Percentiles rank a stretch among this genome's conserved stretches.
These are phyloP conservation scores for Neonectria neomacrospora DNA, from an alignment of 2,329 filamentous ascomycete species.

Conservation along the genomic window DNA sequence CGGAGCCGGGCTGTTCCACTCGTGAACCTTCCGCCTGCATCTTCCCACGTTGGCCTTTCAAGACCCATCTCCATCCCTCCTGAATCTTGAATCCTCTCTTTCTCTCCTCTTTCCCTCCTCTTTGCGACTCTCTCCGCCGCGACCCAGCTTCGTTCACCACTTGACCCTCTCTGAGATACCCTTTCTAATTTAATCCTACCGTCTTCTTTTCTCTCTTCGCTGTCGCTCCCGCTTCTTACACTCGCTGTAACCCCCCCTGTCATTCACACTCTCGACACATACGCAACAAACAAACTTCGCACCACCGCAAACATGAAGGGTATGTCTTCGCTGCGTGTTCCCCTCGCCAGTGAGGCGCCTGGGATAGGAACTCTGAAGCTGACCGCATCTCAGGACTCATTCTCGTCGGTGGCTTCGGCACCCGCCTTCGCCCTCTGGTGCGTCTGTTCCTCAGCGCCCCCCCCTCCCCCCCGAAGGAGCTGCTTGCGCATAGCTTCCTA, in stretches of 20 bases:
- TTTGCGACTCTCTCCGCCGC: conserved; percentile 22
- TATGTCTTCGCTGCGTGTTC: conserved; percentile 33
- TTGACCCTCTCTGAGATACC: conserved; percentile 38
- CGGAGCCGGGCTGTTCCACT: conserved; percentile 29
- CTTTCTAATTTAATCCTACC: conserved; percentile 42
- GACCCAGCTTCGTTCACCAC: conserved; percentile 9
- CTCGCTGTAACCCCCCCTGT: conserved; percentile 37
- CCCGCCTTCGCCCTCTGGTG: conserved; percentile 95
- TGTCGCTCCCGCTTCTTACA: conserved; percentile 39
- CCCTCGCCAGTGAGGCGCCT: not conserved
- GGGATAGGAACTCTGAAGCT: conserved; percentile 25
- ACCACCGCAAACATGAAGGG: conserved; percentile 52
- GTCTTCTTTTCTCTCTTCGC: conserved; percentile 37
- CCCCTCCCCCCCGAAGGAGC: too few species aligned
- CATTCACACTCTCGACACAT: conserved; percentile 30
- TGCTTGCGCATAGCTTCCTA: conserved; percentile 17
- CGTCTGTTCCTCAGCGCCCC: conserved; percentile 48
- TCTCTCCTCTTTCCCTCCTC: conserved; percentile 18
- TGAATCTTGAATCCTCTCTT: conserved; percentile 35
- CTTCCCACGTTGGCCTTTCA: conserved; percentile 46
- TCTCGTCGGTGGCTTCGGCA: conserved; percentile 99
- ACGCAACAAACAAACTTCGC: conserved; percentile 35
- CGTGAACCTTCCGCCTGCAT: conserved; percentile 35
- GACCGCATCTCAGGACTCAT: conserved; percentile 78
- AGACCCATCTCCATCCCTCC: conserved; percentile 40